phyloP scores from a whole-genome alignment of 2,329 filamentous ascomycete species.

The Lecanicillium sp. region DNA sequence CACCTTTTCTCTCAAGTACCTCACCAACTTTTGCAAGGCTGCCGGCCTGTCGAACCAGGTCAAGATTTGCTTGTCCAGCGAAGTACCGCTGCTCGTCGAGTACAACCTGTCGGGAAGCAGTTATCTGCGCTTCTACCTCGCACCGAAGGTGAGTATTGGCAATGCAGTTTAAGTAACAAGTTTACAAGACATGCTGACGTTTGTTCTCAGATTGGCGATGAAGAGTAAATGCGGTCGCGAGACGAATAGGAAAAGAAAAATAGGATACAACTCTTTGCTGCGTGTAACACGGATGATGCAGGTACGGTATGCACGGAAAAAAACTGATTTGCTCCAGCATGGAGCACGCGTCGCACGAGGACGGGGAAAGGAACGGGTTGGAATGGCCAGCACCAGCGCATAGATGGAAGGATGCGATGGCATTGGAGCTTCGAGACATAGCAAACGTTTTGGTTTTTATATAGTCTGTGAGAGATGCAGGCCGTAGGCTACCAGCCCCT shows the following conservation, averaged over 20 bases:
- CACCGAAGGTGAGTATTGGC: conserved; percentile 89
- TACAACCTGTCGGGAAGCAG: conserved; percentile 75
- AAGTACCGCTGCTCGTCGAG: conserved; percentile 93
- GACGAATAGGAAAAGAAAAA: conserved; percentile 6
- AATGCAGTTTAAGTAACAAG: no score
- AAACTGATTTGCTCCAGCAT: background rate
- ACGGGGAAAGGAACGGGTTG: background rate
- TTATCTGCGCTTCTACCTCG: conserved; percentile 94
- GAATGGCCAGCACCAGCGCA: no score
- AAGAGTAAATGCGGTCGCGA: conserved; percentile 13
- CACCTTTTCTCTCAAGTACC: conserved; percentile 98
- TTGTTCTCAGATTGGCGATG: conserved; percentile 23
- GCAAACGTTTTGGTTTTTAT: no score
- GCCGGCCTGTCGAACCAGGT: conserved; percentile 73
- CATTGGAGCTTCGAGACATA: no score
- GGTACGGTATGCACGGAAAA: background rate
- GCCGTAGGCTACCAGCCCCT: no score
- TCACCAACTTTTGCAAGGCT: conserved; percentile 99
- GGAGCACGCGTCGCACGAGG: background rate
- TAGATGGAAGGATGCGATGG: no score
- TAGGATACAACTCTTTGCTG: background rate
- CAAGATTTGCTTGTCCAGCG: conserved; percentile 88
- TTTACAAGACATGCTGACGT: background rate
- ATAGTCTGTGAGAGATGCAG: no score
- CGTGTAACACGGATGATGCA: background rate